phyloP scores from a whole-genome alignment of 805 yeast species.

The Torulaspora quercuum region DNA sequence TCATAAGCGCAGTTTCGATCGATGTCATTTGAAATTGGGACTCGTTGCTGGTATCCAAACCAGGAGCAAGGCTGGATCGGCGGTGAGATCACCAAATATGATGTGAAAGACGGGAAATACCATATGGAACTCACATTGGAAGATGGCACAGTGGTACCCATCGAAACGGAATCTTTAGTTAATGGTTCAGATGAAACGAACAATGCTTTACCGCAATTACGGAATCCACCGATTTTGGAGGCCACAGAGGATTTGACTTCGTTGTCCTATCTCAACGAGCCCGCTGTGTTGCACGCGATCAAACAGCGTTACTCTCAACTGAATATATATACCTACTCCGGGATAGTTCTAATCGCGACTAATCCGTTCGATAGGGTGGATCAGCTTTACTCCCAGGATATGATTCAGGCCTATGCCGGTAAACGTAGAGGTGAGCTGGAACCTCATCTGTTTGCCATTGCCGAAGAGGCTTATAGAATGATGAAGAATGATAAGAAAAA shows the following conservation, averaged over 20 bases:
- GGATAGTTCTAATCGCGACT: slow-evolving; percentile 93
- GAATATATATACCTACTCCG: slow-evolving; percentile 91
- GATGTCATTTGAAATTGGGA: slow-evolving; percentile 50
- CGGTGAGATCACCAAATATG: slow-evolving; percentile 52
- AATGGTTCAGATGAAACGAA: slow-evolving; percentile 29
- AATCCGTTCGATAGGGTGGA: slow-evolving; percentile 94
- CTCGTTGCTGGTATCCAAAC: slow-evolving; percentile 77
- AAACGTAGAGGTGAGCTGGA: slow-evolving; percentile 89
- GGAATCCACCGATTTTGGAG: slow-evolving; percentile 90
- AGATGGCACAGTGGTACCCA: slow-evolving; percentile 44
- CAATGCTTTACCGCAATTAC: slow-evolving; percentile 63
- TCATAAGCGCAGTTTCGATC: too few species aligned
- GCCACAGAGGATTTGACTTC: slow-evolving; percentile 93
- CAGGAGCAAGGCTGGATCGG: slow-evolving; percentile 70
- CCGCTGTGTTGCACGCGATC: slow-evolving; percentile 93
- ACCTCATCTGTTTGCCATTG: slow-evolving; percentile 95
- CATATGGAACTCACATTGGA: slow-evolving; percentile 53
- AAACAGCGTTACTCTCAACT: slow-evolving; percentile 81
- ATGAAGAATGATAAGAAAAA: slow-evolving; percentile 82
- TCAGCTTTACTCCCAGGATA: slow-evolving; percentile 82
- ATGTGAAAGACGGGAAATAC: slow-evolving; percentile 41
- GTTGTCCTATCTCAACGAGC: slow-evolving; percentile 89
- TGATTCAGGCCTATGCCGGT: slow-evolving; percentile 90
- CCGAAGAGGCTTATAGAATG: slow-evolving; percentile 94
- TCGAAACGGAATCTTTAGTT: slow-evolving; percentile 44